These are phyloP conservation scores for Fragaria nilgerrensis DNA, from an alignment of 306 rosid species.

Conservation along the genomic window DNA sequence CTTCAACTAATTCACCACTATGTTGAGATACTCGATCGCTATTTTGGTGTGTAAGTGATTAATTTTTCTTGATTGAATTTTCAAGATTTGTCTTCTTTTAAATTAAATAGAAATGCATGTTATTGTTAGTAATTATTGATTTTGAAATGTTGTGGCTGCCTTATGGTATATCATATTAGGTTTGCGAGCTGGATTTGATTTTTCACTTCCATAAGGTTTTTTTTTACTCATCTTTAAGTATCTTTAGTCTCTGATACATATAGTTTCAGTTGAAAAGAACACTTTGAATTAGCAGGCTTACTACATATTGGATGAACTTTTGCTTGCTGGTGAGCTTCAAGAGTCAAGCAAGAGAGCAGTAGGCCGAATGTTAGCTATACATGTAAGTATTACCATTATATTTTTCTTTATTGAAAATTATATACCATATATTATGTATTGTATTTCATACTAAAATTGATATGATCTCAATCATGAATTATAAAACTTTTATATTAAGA, in stretches of 20 bases:
- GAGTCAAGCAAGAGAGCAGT: constrained; percentile 92
- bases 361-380: constrained; percentile 85
- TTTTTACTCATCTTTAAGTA: not conserved
- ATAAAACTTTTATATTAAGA: no score
- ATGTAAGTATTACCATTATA: constrained; percentile 37
- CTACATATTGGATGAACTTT: constrained; percentile 76
- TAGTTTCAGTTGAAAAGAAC: constrained; percentile 9
- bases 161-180: constrained; percentile 29
- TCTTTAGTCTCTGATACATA: not conserved
- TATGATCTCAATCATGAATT: no score
- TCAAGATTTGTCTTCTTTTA: not conserved
- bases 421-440: not conserved
- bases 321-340: constrained; percentile 93
- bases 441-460: no score
- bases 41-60: constrained; percentile 70
- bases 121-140: not conserved
- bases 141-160: not conserved
- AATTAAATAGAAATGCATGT: not conserved
- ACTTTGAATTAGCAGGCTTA: constrained; percentile 51
- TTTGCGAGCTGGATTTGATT: constrained; percentile 76
- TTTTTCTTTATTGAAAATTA: no score
- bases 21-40: constrained; percentile 83
- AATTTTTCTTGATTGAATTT: not conserved
- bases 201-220: constrained; percentile 82
- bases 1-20: constrained; percentile 84